phyloP scores from a whole-genome alignment of 2,329 filamentous ascomycete species.

The Xylariales sp. region DNA sequence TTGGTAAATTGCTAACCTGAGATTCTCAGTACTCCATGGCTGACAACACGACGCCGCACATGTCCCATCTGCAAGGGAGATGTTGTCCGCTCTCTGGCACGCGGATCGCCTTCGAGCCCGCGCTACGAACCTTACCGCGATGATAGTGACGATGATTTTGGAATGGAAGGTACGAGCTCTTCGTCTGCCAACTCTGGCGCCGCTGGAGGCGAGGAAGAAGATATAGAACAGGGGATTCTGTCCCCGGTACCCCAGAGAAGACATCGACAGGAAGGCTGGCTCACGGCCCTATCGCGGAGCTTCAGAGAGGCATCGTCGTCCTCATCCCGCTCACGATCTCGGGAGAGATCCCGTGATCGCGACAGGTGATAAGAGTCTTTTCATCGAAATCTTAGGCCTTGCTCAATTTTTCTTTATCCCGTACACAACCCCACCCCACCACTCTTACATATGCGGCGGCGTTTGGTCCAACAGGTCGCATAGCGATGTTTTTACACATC shows the following conservation, averaged over 20 bases:
- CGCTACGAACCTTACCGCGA: conserved; percentile 53
- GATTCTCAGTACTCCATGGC: conserved; percentile 77
- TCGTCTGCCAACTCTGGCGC: conserved; percentile 13
- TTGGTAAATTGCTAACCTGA: conserved; percentile 16
- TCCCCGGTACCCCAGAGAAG: conserved; percentile 15
- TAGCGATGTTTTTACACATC: conserved; percentile 2
- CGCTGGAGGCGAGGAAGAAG: conserved; percentile 21
- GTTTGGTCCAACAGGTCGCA: conserved; percentile 2
- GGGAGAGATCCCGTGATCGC: conserved; percentile 1
- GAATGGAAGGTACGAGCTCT: conserved; percentile 13
- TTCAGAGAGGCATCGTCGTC: conserved; percentile 5
- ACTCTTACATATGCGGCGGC: conserved; percentile 5
- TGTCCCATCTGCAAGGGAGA: conserved; percentile 99
- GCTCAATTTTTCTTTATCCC: too few relatives aligned
- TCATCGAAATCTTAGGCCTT: neutral
- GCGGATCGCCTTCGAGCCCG: conserved; percentile 44
- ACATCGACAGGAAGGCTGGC: conserved; percentile 28
- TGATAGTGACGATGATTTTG: conserved; percentile 40
- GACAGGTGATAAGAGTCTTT: conserved; percentile 1
- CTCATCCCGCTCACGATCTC: neutral
- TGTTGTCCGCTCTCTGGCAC: conserved; percentile 70
- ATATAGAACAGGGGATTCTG: conserved; percentile 40
- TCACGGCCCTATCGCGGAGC: conserved; percentile 19
- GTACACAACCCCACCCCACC: too few relatives aligned
- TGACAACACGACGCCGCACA: conserved; percentile 91